Base-by-base conservation (phyloP, 2,329 filamentous ascomycete genomes). In the Penicillium oxalicum region DNA sequence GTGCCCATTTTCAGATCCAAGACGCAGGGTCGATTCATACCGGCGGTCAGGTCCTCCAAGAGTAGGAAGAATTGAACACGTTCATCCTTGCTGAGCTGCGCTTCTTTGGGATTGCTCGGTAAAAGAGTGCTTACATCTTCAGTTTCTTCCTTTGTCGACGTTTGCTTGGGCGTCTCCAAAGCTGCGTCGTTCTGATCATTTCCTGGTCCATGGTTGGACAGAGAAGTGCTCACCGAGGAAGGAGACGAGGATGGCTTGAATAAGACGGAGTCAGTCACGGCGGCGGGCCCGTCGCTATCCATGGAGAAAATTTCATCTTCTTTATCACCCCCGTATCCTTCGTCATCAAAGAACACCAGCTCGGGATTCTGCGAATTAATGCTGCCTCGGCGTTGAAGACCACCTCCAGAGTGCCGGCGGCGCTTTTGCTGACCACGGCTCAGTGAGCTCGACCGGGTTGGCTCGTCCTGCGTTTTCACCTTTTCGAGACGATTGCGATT, bases 1-100 rank as follows among this genome's bases (percentile, higher is more conserved):
- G 93, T 98, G 18, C 93, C 93, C 93, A 98, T 98, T 67, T 98
- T 98, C 53, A 98, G 76, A 65, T 98, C 93, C 69, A 98, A 86
- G 51, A 98, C 95, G 70, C 93, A 97, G 4, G 93, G 93, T 44
- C 87, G 84, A 65, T 89, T 91, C 93, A 98, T 97, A 32, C 91
- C 91, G 2, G 91, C 88, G 1, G 93, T 98, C 41, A 98, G 78
- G 66, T 98, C 93, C 69, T 98, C 93, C 8, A 98, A 74, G 0
- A 98, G 77, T 11, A 98, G 75, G 65, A 98, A 98, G 65, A 91
- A 95, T 61, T 96, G 88, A 4, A 95, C 87, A 29, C 91, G 83
- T 45, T 75, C 70, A 44, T 74, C 71, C 24, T 67, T 63, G 11
- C 62, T 64, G 6, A 66, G 60, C 61, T 87, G 84, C 1, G 86